Evolutionary conservation across 495 filamentous ascomycete species (phyloP).

Genomic region (Wilcoxina mikolae): DNA sequence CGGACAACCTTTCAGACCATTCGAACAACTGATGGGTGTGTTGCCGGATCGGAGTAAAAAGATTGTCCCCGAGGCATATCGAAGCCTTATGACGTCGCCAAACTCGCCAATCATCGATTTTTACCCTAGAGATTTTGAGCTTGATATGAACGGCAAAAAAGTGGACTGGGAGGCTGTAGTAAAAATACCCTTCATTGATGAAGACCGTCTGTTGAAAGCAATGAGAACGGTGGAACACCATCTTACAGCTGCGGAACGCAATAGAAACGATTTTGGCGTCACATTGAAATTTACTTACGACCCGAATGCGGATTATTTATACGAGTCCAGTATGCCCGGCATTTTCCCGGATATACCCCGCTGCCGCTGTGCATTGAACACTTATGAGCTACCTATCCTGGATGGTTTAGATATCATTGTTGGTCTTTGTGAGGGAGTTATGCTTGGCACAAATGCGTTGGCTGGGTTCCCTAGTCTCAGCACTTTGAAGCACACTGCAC

Average conservation of each 20-base stretch:
- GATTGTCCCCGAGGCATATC: conserved; percentile 80
- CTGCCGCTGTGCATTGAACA: conserved; percentile 85
- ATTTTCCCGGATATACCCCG: conserved; percentile 80
- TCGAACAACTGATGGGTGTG: conserved; percentile 96
- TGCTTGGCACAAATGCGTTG: conserved; percentile 62
- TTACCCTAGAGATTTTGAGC: conserved; percentile 91
- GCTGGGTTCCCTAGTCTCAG: conserved; percentile 88
- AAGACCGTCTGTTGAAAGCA: conserved; percentile 63
- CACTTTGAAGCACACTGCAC: conserved; percentile 62
- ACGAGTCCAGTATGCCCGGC: conserved; percentile 72
- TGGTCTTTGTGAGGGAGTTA: conserved; percentile 74
- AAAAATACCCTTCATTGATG: conserved; percentile 97
- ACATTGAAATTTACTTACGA: conserved; percentile 85
- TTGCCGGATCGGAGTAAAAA: conserved; percentile 91
- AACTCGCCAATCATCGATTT: conserved; percentile 97
- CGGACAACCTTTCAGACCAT: conserved; percentile 86
- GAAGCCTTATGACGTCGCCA: conserved; percentile 76
- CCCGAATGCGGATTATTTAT: conserved; percentile 56
- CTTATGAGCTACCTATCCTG: conserved; percentile 83
- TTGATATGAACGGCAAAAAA: conserved; percentile 99
- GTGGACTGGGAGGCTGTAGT: conserved; percentile 99
- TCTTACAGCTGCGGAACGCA: conserved; percentile 59
- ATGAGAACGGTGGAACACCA: conserved; percentile 70
- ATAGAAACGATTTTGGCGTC: conserved; percentile 79
- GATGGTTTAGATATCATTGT: conserved; percentile 78